Percentiles rank a stretch among this genome's conserved stretches.
These are phyloP conservation scores for Sarocladiaceae sp. DNA, from an alignment of 2,329 filamentous ascomycete genomes.

Conservation along the genomic window DNA sequence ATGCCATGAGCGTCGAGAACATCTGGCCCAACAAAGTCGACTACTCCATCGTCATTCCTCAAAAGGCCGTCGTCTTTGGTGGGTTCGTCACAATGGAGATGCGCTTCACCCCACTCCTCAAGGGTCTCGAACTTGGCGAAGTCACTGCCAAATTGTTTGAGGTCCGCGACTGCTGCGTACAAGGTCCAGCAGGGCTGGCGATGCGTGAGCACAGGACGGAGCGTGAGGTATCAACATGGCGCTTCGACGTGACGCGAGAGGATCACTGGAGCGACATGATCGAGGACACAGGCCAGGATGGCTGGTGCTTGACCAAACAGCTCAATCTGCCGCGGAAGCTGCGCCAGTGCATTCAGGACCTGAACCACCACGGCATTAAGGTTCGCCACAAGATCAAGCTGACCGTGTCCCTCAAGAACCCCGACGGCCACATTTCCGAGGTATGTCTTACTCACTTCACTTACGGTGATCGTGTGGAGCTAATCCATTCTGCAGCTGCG, in stretches of 20 bases:
- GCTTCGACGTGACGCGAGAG: conserved; percentile 46
- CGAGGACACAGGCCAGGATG: conserved; percentile 60
- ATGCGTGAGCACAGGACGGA: conserved; percentile 56
- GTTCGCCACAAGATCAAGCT: conserved; percentile 89
- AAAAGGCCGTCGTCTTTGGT: conserved; percentile 90
- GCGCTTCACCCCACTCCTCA: conserved; percentile 79
- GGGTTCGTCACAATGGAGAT: conserved; percentile 81
- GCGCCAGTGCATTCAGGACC: conserved; percentile 79
- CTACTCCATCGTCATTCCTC: conserved; percentile 88
- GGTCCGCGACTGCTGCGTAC: conserved; percentile 59
- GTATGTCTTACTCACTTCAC: conserved; percentile 34
- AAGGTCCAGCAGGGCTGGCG: conserved; percentile 36
- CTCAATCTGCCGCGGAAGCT: conserved; percentile 74
- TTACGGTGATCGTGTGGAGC: too few species aligned
- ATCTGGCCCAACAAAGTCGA: conserved; percentile 97
- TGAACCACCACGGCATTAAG: conserved; percentile 84
- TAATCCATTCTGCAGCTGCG: conserved; percentile 55
- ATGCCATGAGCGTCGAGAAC: conserved; percentile 94
- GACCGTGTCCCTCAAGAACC: conserved; percentile 85
- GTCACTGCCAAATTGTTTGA: conserved; percentile 78
- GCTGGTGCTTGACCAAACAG: conserved; percentile 54
- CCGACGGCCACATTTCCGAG: conserved; percentile 91
- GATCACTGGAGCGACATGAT: conserved; percentile 65
- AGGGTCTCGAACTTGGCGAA: conserved; percentile 79
- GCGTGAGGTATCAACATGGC: conserved; percentile 57